Percentiles rank a stretch among this genome's conserved stretches.
Evolutionary conservation across 2,329 filamentous ascomycete genomes (phyloP).

Genomic region (Paecilomyces formosus): DNA sequence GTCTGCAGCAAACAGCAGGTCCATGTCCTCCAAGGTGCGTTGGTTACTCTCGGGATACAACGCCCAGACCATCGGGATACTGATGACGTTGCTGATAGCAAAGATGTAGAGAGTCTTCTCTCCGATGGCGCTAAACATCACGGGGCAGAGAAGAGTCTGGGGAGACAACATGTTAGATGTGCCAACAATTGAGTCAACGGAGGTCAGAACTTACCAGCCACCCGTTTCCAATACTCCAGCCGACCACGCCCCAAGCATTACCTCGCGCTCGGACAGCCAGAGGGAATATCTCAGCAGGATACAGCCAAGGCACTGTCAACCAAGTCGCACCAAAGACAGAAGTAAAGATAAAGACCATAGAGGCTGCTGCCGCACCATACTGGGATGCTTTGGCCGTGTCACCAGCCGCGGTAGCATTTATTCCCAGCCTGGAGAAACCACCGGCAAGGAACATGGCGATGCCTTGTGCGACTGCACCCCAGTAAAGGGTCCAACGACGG

Average conservation of each 20-base stretch:
- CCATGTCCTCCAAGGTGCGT: constrained; percentile 67
- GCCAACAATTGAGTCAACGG: constrained; percentile 14
- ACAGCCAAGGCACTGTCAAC: constrained; percentile 53
- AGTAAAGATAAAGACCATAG: constrained; percentile 65
- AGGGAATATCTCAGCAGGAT: constrained; percentile 62
- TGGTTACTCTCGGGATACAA: constrained; percentile 69
- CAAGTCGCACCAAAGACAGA: constrained; percentile 58
- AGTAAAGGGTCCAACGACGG: constrained; percentile 61
- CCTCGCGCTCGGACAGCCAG: constrained; percentile 58
- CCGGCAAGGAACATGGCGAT: constrained; percentile 62
- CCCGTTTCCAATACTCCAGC: constrained; percentile 69
- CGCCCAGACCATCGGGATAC: constrained; percentile 64
- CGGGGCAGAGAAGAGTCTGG: constrained; percentile 45
- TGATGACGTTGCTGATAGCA: constrained; percentile 57
- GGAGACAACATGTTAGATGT: constrained; percentile 6
- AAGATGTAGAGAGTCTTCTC: constrained; percentile 72
- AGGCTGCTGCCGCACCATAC: constrained; percentile 58
- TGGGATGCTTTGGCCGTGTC: constrained; percentile 40
- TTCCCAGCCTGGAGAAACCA: constrained; percentile 51
- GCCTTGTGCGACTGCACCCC: constrained; percentile 57
- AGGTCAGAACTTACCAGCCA: constrained; percentile 43
- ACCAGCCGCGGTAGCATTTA: constrained; percentile 41
- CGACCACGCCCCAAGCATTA: constrained; percentile 64
- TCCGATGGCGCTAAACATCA: constrained; percentile 57
- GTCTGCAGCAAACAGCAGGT: constrained; percentile 61